A percentile compares a stretch with the other conserved stretches of the same genome.
phyloP scores from a whole-genome alignment of 345 rosid species.

The Rhodamnia rubescens region DNA sequence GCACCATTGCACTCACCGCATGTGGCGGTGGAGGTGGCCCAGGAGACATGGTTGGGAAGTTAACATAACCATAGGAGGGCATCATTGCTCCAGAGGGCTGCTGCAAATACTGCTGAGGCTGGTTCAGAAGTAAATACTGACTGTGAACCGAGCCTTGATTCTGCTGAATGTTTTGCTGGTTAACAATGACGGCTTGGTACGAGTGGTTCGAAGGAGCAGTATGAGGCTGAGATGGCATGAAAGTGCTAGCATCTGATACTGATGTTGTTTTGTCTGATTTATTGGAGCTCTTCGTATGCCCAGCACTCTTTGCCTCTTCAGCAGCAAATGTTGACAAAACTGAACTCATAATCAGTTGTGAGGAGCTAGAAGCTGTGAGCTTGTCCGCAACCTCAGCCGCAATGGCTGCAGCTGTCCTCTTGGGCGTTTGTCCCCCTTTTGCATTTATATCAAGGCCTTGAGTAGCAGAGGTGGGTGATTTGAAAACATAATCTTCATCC shows the following conservation, averaged over 20 bases:
- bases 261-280: slow-evolving; percentile 24
- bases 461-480: slow-evolving; percentile 15
- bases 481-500: slow-evolving; percentile 37
- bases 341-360: slow-evolving; percentile 88
- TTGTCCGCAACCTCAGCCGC: slow-evolving; percentile 97
- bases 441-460: slow-evolving; percentile 17
- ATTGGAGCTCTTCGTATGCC: slow-evolving; percentile 19
- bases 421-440: slow-evolving; percentile 40
- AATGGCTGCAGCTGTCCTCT: slow-evolving; percentile 70
- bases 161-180: slow-evolving; percentile 25
- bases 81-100: slow-evolving; percentile 41
- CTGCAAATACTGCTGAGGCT: slow-evolving; percentile 47
- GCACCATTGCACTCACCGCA: slow-evolving; percentile 41
- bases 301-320: slow-evolving; percentile 68
- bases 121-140: slow-evolving; percentile 53
- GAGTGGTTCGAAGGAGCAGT: not conserved
- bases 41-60: slow-evolving; percentile 47
- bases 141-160: slow-evolving; percentile 32
- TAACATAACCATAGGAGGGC: slow-evolving; percentile 46
- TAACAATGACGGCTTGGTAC: slow-evolving; percentile 26
- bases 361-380: slow-evolving; percentile 80
- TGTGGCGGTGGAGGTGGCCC: slow-evolving; percentile 36
- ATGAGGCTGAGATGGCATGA: slow-evolving; percentile 26
- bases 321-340: slow-evolving; percentile 91
- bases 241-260: slow-evolving; percentile 29